A percentile compares a stretch with the other conserved stretches of the same genome.
Conservation (phyloP, 1,139 yeast species). For the Saccharomyces hybrid region DNA sequence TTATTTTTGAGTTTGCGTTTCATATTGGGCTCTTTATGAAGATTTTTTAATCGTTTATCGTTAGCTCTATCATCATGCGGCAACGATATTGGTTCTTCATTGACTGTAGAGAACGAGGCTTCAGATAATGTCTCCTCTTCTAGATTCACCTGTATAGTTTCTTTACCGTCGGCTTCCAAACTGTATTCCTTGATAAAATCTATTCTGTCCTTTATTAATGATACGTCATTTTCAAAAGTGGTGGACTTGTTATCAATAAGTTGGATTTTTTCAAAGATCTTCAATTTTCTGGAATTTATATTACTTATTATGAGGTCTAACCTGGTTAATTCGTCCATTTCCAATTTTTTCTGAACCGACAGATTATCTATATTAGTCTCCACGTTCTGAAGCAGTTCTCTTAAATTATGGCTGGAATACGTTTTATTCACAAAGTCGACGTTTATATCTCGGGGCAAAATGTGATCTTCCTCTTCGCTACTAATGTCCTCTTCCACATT, state of each 20-base stretch:
- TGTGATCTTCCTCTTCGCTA: neutral
- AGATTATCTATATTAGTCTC: neutral
- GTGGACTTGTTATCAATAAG: neutral
- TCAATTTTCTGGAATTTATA: neutral
- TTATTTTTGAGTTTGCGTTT: slow-evolving; percentile 1
- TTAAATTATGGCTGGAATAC: neutral
- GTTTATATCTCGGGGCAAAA: neutral
- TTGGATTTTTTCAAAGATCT: neutral
- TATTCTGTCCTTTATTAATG: neutral
- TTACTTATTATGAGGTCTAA: neutral
- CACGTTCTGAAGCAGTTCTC: neutral
- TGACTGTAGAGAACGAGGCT: neutral
- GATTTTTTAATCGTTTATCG: neutral
- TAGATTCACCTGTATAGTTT: neutral
- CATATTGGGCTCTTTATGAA: neutral
- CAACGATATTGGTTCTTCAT: neutral
- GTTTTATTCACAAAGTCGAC: neutral
- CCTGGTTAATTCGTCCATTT: neutral
- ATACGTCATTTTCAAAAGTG: neutral
- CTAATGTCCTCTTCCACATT: neutral
- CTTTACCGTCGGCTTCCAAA: neutral
- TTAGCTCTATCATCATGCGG: neutral
- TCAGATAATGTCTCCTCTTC: neutral
- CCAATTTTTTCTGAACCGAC: neutral
- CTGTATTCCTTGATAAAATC: neutral